Evolutionary conservation across 805 yeast genomes (phyloP).

Genomic region (Yarrowia deformans): DNA sequence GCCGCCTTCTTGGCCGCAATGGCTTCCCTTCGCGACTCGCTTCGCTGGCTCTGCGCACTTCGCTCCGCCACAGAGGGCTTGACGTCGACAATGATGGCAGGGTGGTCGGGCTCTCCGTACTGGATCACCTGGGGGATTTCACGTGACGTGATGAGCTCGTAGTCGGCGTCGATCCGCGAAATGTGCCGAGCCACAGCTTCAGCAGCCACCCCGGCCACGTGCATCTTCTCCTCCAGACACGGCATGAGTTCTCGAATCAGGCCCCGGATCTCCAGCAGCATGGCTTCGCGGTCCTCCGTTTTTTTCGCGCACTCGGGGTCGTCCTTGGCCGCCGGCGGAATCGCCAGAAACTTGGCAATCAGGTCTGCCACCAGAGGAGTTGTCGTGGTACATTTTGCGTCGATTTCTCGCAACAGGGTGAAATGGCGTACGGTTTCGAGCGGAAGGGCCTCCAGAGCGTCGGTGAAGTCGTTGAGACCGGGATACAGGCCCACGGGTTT

Average conservation of each 20-base stretch:
- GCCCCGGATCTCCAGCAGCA: slow-evolving; percentile 52
- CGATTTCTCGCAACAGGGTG: slow-evolving; percentile 89
- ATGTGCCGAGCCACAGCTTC: slow-evolving; percentile 75
- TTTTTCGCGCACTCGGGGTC: slow-evolving; percentile 23
- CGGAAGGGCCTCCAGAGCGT: slow-evolving; percentile 91
- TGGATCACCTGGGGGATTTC: slow-evolving; percentile 85
- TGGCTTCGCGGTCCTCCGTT: slow-evolving; percentile 47
- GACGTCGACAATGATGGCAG: slow-evolving; percentile 79
- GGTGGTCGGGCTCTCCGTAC: slow-evolving; percentile 83
- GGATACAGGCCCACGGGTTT: slow-evolving; percentile 57
- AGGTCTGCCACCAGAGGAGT: slow-evolving; percentile 69
- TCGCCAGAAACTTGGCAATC: slow-evolving; percentile 58
- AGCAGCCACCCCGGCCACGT: slow-evolving; percentile 89
- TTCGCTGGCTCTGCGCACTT: slow-evolving; percentile 75
- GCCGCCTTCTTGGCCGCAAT: slow-evolving; percentile 84
- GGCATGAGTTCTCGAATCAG: slow-evolving; percentile 77
- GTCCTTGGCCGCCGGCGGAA: slow-evolving; percentile 44
- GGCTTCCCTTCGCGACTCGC: slow-evolving; percentile 91
- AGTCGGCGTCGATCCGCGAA: slow-evolving; percentile 79
- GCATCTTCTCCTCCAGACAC: slow-evolving; percentile 95
- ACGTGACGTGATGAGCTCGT: slow-evolving; percentile 69
- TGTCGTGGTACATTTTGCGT: slow-evolving; percentile 85
- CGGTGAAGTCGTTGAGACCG: slow-evolving; percentile 89
- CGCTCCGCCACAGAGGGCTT: slow-evolving; percentile 53
- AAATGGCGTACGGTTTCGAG: slow-evolving; percentile 80